A percentile compares a stretch with the other conserved stretches of the same genome.
These are phyloP conservation scores for Moringa oleifera DNA, from an alignment of 345 rosid genomes.

Conservation along the genomic window DNA sequence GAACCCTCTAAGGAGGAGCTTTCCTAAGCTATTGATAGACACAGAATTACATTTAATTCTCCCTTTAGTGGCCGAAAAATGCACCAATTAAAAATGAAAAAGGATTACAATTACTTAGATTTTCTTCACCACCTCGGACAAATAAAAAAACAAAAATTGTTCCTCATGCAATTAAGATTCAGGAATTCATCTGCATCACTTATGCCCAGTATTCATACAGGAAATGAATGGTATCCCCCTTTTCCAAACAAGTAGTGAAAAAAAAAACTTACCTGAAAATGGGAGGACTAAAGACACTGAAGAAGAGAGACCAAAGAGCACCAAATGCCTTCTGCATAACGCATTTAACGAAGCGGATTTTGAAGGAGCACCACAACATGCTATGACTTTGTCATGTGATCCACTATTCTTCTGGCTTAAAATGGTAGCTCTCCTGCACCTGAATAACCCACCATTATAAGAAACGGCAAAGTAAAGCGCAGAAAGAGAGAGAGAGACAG, in stretches of 20 bases:
- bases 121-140: no score
- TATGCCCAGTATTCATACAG: no score
- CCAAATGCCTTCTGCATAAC: constrained; percentile 60
- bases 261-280: constrained; percentile 34
- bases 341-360: constrained; percentile 28
- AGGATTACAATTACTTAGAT: no score
- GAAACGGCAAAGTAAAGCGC: neutral
- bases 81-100: no score
- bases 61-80: neutral
- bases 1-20: neutral
- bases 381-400: constrained; percentile 22
- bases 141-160: no score
- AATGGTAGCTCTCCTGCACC: constrained; percentile 31
- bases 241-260: no score
- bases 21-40: no score
- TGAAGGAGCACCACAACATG: constrained; percentile 29
- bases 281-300: constrained; percentile 45
- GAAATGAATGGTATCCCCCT: no score
- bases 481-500: constrained; percentile 1
- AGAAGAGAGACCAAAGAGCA: constrained; percentile 60
- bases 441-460: constrained; percentile 8
- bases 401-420: constrained; percentile 36
- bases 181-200: no score
- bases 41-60: neutral
- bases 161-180: no score